Percentiles rank a stretch among this genome's conserved stretches.
Evolutionary conservation across 208 protist species (phyloP).

Genomic region (Trypanosomatidae sp.): DNA sequence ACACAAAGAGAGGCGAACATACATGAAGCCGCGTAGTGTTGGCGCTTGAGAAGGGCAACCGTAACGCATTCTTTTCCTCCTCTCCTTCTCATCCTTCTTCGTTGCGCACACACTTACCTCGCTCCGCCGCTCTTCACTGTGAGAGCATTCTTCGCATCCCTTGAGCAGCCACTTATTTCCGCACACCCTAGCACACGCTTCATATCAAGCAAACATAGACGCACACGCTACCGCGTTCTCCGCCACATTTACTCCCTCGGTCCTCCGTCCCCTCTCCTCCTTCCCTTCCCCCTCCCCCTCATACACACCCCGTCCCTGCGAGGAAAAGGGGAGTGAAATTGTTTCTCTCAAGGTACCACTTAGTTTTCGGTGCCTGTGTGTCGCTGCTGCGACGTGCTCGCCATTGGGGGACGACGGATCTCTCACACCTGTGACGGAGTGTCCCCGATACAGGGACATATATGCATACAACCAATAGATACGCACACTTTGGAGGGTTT

Average conservation of each 20-base stretch:
- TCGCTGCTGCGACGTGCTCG: not conserved
- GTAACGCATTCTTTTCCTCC: not conserved
- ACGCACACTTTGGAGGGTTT: not conserved
- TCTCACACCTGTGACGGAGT: not conserved
- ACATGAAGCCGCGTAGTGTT: not conserved
- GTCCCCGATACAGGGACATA: not conserved
- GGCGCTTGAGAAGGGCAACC: not conserved
- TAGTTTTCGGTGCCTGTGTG: not conserved
- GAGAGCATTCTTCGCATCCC: not conserved
- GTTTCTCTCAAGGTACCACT: not conserved
- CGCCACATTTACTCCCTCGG: not conserved
- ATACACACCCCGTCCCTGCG: not conserved
- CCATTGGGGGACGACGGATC: not conserved
- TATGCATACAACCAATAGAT: not conserved
- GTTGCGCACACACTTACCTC: not conserved
- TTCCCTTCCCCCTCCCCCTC: not conserved
- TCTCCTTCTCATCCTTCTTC: not conserved
- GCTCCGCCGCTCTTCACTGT: not conserved
- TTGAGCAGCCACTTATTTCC: not conserved
- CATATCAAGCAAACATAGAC: not conserved
- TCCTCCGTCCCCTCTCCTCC: not conserved
- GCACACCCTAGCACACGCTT: conserved; percentile 7
- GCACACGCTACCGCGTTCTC: not conserved
- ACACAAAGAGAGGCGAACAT: not conserved
- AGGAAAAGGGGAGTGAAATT: not conserved